Base-by-base conservation (phyloP, 352 stramenopile species). In the Thalassiosira mediterranea region DNA sequence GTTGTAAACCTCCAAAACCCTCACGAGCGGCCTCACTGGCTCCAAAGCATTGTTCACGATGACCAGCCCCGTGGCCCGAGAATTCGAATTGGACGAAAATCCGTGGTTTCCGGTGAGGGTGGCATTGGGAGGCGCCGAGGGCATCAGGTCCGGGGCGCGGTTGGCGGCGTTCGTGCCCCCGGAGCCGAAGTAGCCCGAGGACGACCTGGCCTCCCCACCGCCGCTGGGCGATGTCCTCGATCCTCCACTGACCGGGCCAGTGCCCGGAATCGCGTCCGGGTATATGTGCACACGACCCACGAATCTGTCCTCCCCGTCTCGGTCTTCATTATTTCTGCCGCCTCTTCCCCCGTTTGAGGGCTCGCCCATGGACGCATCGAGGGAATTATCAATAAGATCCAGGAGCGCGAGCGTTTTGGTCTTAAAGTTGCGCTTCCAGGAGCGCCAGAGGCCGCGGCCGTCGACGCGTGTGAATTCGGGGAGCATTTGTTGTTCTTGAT, bases 371-470 rank as follows among this genome's bases (percentile, higher is more conserved):
- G 64, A 59, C 40, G 79, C 79, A 73, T 89, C 82, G 8, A 89
- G 49, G 25, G 82, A 81, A 80, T 89, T 89, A 32, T 89, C 82
- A 64, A 89, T 83, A 2, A 89, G 47, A 70, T 89, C 82, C n/a
- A 89, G 29, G 4, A 86, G 51, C 0, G 82, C 82, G 11, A 86
- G 11, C 5, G 76, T 21, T 11, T 83, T 83, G 17, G 63, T 78
- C 25, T 85, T 74, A 63, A 89, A 89, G 29, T 71, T 79, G 34
- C 79, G 60, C 40, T 69, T 84, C 71, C 69, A 87, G 8, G 70
- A 73, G 19, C 67, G 53, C 82, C 82, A 89, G 34, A 89, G 72
- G 4, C 82, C 82, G 31, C 58, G 72, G 0, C 82, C 82, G 64
- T 88, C 62, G 7, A 87, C 75, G 10, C 46, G 26, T 0, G 67